A percentile compares a stretch with the other conserved stretches of the same genome.
These are phyloP conservation scores for Colletotrichum gloeosporioides DNA, from an alignment of 2,329 filamentous ascomycete species.

Conservation along the genomic window DNA sequence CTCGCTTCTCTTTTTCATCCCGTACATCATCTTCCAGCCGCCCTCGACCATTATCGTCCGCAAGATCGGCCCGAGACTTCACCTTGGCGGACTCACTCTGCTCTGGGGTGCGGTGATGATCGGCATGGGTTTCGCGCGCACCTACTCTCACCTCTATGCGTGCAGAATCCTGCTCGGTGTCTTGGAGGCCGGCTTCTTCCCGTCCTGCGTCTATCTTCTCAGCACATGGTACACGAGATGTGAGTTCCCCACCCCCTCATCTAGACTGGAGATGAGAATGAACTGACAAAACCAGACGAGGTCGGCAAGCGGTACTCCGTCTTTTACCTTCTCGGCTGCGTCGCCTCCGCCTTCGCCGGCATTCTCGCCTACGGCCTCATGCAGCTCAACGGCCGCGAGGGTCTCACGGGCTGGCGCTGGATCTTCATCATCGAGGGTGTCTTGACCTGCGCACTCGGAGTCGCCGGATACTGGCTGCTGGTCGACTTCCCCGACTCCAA, in stretches of 20 bases:
- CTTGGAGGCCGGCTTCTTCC: constrained; percentile 76
- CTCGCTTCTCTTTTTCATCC: constrained; percentile 76
- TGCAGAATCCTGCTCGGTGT: constrained; percentile 66
- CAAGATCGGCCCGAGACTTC: constrained; percentile 66
- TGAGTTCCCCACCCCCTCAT: constrained; percentile 35
- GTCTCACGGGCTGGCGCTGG: constrained; percentile 69
- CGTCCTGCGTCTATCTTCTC: constrained; percentile 73
- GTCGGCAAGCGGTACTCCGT: constrained; percentile 72
- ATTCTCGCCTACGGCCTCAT: constrained; percentile 74
- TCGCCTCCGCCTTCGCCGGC: constrained; percentile 70
- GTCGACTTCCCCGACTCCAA: constrained; percentile 69
- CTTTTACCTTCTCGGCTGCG: constrained; percentile 73
- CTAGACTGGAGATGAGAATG: neutral
- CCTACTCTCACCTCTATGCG: constrained; percentile 56
- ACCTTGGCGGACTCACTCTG: constrained; percentile 59
- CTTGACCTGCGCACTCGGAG: constrained; percentile 58
- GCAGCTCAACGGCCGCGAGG: constrained; percentile 64
- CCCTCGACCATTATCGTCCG: constrained; percentile 73
- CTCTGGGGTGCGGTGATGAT: constrained; percentile 69
- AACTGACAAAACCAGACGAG: constrained; percentile 52
- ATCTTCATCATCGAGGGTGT: constrained; percentile 65
- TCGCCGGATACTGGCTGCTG: constrained; percentile 60
- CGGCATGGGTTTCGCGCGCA: constrained; percentile 66
- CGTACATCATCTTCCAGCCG: constrained; percentile 75
- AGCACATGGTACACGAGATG: constrained; percentile 76